Evolutionary conservation across 768 basidiomycete genomes (phyloP).

Genomic region (Mycena kentingensis): DNA sequence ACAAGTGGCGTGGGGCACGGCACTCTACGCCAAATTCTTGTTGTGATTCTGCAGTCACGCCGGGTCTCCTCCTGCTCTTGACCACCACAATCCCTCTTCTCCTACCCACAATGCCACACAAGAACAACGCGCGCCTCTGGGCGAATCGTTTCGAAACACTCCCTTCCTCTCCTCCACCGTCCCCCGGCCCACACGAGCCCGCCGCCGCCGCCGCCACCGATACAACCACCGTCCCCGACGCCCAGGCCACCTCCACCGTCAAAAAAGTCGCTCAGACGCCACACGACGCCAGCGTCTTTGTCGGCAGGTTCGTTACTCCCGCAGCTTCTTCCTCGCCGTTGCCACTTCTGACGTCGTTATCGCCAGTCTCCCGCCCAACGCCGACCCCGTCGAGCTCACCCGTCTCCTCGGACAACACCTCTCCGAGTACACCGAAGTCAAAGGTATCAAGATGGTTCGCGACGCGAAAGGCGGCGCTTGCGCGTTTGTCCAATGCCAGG

Average conservation of each 20-base stretch:
- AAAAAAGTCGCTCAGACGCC: constrained; percentile 52
- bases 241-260: constrained; percentile 26
- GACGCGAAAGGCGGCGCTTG: constrained; percentile 79
- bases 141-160: constrained; percentile 74
- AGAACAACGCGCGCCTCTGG: constrained; percentile 53
- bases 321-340: neutral
- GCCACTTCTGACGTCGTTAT: constrained; percentile 12
- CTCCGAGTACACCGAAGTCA: constrained; percentile 63
- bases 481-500: constrained; percentile 87
- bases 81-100: constrained; percentile 26
- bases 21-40: constrained; percentile 18
- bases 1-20: too few relatives aligned
- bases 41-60: too few relatives aligned
- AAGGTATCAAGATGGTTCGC: constrained; percentile 69
- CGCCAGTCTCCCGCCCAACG: constrained; percentile 65
- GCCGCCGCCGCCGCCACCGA: constrained; percentile 20
- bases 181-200: constrained; percentile 32
- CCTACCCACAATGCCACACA: constrained; percentile 45
- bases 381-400: constrained; percentile 65
- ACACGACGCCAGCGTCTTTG: constrained; percentile 81
- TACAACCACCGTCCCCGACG: constrained; percentile 19
- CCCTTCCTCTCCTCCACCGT: constrained; percentile 48
- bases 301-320: constrained; percentile 63
- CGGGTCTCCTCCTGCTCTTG: constrained; percentile 16
- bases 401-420: constrained; percentile 66